Evolutionary conservation across 2,329 filamentous ascomycete species (phyloP).

Genomic region (Stemphylium lycopersici): DNA sequence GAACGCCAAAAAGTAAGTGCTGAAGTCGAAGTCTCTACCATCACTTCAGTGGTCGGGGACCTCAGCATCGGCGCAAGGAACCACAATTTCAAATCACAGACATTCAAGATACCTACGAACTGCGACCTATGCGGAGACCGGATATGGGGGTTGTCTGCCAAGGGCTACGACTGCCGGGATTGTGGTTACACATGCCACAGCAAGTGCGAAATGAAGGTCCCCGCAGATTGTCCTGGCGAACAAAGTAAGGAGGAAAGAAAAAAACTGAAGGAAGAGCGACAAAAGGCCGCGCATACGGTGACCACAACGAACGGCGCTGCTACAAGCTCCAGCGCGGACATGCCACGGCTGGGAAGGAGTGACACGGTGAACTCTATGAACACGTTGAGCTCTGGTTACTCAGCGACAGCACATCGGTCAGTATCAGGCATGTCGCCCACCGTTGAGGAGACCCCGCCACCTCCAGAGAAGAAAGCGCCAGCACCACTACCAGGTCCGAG

Average conservation of each 20-base stretch:
- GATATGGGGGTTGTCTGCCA: slow-evolving; percentile 96
- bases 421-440: slow-evolving; percentile 66
- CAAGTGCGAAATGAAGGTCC: slow-evolving; percentile 99
- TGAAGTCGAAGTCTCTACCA: slow-evolving; percentile 91
- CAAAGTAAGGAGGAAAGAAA: slow-evolving; percentile 94
- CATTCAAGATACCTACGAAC: slow-evolving; percentile 98
- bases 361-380: slow-evolving; percentile 86
- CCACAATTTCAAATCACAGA: slow-evolving; percentile 98
- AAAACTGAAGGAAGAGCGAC: slow-evolving; percentile 84
- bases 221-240: slow-evolving; percentile 92
- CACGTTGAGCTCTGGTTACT: slow-evolving; percentile 81
- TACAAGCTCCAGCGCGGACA: slow-evolving; percentile 62
- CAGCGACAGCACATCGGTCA: slow-evolving; percentile 77
- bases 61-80: slow-evolving; percentile 90
- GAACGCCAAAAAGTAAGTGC: slow-evolving; percentile 85
- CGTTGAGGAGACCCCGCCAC: slow-evolving; percentile 56
- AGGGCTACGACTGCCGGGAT: slow-evolving; percentile 94
- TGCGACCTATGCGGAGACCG: slow-evolving; percentile 96
- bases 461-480: slow-evolving; percentile 42
- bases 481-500: slow-evolving; percentile 34
- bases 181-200: slow-evolving; percentile 98
- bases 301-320: slow-evolving; percentile 53
- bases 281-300: slow-evolving; percentile 72
- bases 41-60: slow-evolving; percentile 89
- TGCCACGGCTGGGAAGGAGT: slow-evolving; percentile 73